Percentiles rank a stretch among this genome's conserved stretches.
Conservation (phyloP, 176 grass and related monocot genomes). For the Rhynchospora pubera region DNA sequence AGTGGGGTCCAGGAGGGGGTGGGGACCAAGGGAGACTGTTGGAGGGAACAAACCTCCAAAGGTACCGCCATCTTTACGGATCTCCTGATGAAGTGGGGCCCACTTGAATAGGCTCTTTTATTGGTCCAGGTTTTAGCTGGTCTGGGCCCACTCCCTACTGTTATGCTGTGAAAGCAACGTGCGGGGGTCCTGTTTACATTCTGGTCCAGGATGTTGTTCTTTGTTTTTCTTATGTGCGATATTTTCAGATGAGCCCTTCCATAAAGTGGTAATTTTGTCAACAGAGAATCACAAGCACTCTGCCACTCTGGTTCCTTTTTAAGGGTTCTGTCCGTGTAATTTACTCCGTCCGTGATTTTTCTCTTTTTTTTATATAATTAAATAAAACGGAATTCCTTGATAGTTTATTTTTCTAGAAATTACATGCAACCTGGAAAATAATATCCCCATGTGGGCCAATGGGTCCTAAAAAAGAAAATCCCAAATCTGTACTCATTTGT, state of each 20-base stretch:
- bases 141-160: not conserved
- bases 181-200: not conserved
- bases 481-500: not conserved
- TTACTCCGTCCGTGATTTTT: not conserved
- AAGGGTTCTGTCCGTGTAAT: too few relatives aligned
- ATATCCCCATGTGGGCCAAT: not conserved
- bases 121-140: constrained; percentile 27
- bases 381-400: not conserved
- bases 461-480: not conserved
- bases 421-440: not conserved
- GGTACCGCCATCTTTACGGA: constrained; percentile 27
- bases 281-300: not conserved
- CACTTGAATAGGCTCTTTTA: constrained; percentile 1
- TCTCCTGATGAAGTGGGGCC: constrained; percentile 23
- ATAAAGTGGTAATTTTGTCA: not conserved
- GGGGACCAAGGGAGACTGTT: not conserved
- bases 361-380: not conserved
- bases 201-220: not conserved
- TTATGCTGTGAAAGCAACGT: not conserved
- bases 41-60: constrained; percentile 15
- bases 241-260: not conserved
- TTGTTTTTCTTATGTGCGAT: not conserved
- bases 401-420: not conserved
- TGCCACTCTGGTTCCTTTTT: not conserved
- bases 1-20: not conserved